Percentiles rank a stretch among this genome's conserved stretches.
Conservation (phyloP, 495 filamentous ascomycete species). For the Aspergillus cristatus region DNA sequence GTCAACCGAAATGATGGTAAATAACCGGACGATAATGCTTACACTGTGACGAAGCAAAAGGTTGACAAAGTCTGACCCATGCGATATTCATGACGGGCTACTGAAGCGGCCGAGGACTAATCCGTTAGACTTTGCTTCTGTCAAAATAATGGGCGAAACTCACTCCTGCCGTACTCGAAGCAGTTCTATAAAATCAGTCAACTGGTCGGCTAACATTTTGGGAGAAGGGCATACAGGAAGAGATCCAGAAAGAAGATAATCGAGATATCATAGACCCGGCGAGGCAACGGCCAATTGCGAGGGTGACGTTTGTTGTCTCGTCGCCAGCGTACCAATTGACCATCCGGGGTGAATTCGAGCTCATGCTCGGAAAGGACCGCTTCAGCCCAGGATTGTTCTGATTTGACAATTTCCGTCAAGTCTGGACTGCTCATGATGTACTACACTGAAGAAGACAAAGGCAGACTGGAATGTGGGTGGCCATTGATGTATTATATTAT, state of each 20-base stretch:
- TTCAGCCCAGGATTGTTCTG: no score
- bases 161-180: slow-evolving; percentile 21
- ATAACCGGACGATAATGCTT: no score
- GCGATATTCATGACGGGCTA: slow-evolving; percentile 12
- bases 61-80: slow-evolving; percentile 11
- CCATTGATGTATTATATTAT: no score
- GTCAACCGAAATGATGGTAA: neutral
- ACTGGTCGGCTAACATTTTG: no score
- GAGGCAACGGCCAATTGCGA: slow-evolving; percentile 12
- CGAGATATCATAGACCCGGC: slow-evolving; percentile 13
- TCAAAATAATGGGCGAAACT: no score
- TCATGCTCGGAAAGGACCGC: neutral
- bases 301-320: slow-evolving; percentile 10
- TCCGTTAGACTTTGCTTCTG: slow-evolving; percentile 1
- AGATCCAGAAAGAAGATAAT: slow-evolving; percentile 20
- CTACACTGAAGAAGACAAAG: no score
- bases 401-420: no score
- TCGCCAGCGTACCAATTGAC: neutral
- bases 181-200: slow-evolving; percentile 13
- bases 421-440: no score
- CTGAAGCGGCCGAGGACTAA: slow-evolving; percentile 14
- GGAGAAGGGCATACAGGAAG: slow-evolving; percentile 9
- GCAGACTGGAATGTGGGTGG: no score
- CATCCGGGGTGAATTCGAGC: neutral
- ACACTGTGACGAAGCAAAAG: slow-evolving; percentile 23